These are phyloP conservation scores for Clonostachys rhizophaga DNA, from an alignment of 2,329 filamentous ascomycete genomes.

Conservation along the genomic window DNA sequence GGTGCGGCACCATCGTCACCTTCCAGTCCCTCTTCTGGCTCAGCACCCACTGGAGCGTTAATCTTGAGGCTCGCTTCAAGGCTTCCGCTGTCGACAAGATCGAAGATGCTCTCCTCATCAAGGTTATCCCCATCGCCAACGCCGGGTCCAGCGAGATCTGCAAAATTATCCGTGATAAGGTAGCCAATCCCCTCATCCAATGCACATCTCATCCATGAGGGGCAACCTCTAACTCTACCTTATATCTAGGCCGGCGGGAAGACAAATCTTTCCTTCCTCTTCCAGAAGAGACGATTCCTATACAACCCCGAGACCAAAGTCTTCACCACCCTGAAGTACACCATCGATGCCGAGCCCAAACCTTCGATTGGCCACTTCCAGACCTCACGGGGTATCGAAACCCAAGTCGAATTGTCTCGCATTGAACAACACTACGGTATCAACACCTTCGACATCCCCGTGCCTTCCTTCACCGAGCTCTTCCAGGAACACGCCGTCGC, in stretches of 20 bases:
- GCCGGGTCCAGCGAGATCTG: slow-evolving; percentile 88
- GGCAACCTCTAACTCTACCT: neutral
- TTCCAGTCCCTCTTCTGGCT: slow-evolving; percentile 87
- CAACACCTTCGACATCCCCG: slow-evolving; percentile 96
- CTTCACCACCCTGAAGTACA: slow-evolving; percentile 81
- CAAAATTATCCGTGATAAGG: slow-evolving; percentile 70
- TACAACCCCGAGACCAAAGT: slow-evolving; percentile 66
- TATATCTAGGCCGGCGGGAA: slow-evolving; percentile 62
- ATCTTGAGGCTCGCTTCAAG: slow-evolving; percentile 77
- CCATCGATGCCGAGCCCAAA: slow-evolving; percentile 81
- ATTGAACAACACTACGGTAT: slow-evolving; percentile 90
- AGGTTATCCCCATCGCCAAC: slow-evolving; percentile 85
- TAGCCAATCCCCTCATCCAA: slow-evolving; percentile 14
- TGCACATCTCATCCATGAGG: neutral
- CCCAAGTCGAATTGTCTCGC: slow-evolving; percentile 69
- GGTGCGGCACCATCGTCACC: slow-evolving; percentile 82
- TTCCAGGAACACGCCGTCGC: slow-evolving; percentile 98
- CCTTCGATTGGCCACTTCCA: slow-evolving; percentile 77
- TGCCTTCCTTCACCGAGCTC: slow-evolving; percentile 90
- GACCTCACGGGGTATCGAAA: slow-evolving; percentile 68
- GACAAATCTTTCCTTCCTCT: slow-evolving; percentile 80
- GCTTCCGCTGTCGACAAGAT: slow-evolving; percentile 66
- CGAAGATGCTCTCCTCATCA: slow-evolving; percentile 78
- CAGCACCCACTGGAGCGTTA: slow-evolving; percentile 96
- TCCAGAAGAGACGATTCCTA: slow-evolving; percentile 96